Evolutionary conservation across 768 basidiomycete genomes (phyloP), one percentile per base, ranked within the genome.

Genomic region (Mycena alexandri): DNA sequence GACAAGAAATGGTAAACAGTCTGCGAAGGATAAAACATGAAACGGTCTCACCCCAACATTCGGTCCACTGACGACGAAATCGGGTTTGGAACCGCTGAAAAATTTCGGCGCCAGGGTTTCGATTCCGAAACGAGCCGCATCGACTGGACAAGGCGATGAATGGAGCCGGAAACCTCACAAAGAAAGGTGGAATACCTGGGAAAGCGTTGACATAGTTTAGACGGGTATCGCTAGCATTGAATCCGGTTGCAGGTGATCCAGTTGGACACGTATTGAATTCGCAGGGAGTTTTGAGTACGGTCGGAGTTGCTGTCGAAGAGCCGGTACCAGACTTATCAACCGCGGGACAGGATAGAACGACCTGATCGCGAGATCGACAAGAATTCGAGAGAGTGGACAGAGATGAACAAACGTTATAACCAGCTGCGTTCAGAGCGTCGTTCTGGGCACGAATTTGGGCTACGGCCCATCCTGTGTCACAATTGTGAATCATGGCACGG

Each of bases 281-380:
- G 72, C 85, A 86, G 12, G 83, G 77, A 11, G 69, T 70, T 4
- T 70, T 75, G 12, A 82, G 69, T 3, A 73, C 56, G 9, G 73
- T 76, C 1, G 86, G 81, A 12, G 80, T 75, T 5, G 76, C 71
- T 6, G 81, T 80, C 3, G 78, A 78, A 5, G 82, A 83, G 13
- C 85, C 84, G 2, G 83, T 81, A 10, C 85, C 86, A 16, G 84
- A 85, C 65, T 80, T 70, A 71, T 86, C 81, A 46, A 78, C 75
- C 9, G 86, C 82, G 1, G 86, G 85, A 7, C 79, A 78, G 17
- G 85, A 86, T 3, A 87, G 72, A n/a, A 86, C 73, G 17, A 85
- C 81, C 85, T 86, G 51, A 17, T 2, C 14, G 14, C 19, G 52
- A 51, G 22, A 19, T n/a, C 2, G 33, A 16, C 21, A 33, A 5